A percentile compares a stretch with the other conserved stretches of the same genome.
Conservation (phyloP, 2,329 filamentous ascomycete species). For the Colletotrichum falcatum region DNA sequence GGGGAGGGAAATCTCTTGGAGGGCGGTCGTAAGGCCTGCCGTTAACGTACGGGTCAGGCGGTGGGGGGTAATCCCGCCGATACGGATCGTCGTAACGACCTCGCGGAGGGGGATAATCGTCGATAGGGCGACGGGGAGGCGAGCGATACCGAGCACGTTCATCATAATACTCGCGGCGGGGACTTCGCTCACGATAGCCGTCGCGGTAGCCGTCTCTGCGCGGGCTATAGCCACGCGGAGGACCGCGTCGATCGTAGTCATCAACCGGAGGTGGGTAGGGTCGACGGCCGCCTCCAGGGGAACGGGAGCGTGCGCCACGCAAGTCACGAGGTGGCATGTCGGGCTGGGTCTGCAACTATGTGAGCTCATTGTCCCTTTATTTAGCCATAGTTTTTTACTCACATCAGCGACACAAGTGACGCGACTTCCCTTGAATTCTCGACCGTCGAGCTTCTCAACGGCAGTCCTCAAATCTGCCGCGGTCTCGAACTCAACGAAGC, state of each 20-base stretch:
- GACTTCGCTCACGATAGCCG: slow-evolving; percentile 89
- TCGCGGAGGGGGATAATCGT: slow-evolving; percentile 79
- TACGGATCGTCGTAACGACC: slow-evolving; percentile 83
- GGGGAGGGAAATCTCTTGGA: slow-evolving; percentile 62
- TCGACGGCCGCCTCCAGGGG: slow-evolving; percentile 70
- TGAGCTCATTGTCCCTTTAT: slow-evolving; percentile 27
- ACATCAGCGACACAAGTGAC: slow-evolving; percentile 93
- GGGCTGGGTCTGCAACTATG: slow-evolving; percentile 74
- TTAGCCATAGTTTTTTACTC: slow-evolving; percentile 53
- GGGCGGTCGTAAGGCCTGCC: slow-evolving; percentile 67
- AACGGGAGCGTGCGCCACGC: slow-evolving; percentile 81
- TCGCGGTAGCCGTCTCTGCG: slow-evolving; percentile 74
- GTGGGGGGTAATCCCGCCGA: slow-evolving; percentile 74
- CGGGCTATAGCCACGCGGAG: slow-evolving; percentile 86
- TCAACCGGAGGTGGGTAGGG: slow-evolving; percentile 77
- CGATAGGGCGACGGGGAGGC: slow-evolving; percentile 80
- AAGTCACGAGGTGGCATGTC: slow-evolving; percentile 77
- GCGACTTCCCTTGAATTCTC: slow-evolving; percentile 90
- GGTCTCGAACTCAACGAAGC: slow-evolving; percentile 98
- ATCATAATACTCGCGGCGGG: slow-evolving; percentile 88
- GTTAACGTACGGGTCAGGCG: slow-evolving; percentile 72
- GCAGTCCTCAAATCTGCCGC: slow-evolving; percentile 89
- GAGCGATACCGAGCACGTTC: slow-evolving; percentile 85
- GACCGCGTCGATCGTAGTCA: slow-evolving; percentile 86
- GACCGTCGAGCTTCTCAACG: slow-evolving; percentile 92